A percentile compares a stretch with the other conserved stretches of the same genome.
Conservation (phyloP, 2,329 filamentous ascomycete species). For the Paracamarosporium sp. region DNA sequence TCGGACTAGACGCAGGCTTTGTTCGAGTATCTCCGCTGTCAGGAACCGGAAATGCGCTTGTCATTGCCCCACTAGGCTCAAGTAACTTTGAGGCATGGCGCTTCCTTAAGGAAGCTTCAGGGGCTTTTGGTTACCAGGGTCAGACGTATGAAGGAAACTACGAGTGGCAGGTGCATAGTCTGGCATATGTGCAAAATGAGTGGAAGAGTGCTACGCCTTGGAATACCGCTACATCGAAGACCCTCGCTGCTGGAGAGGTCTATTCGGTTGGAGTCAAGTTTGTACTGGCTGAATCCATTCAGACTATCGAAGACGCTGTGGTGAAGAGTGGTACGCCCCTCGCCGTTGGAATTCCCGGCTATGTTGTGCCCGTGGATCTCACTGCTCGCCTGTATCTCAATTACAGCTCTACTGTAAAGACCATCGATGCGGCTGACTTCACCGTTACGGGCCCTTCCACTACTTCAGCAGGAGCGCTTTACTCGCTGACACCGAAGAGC, state of each 20-base stretch:
- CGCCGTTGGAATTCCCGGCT: conserved; percentile 62
- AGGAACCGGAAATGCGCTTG: conserved; percentile 60
- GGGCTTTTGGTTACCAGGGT: conserved; percentile 45
- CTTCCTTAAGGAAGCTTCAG: conserved; percentile 55
- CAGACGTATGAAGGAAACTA: conserved; percentile 68
- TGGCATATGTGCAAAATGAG: conserved; percentile 63
- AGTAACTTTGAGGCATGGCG: conserved; percentile 63
- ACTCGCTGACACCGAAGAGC: conserved; percentile 52
- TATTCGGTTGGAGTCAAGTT: conserved; percentile 61
- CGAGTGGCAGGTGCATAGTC: conserved; percentile 64
- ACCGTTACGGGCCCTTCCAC: conserved; percentile 35
- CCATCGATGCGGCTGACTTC: conserved; percentile 50
- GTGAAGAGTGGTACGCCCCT: conserved; percentile 54
- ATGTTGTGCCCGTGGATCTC: conserved; percentile 58
- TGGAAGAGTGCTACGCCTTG: conserved; percentile 61
- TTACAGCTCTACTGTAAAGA: conserved; percentile 47
- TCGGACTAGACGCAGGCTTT: conserved; percentile 66
- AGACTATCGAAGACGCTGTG: conserved; percentile 57
- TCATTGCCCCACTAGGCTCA: conserved; percentile 61
- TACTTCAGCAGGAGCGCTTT: conserved; percentile 35
- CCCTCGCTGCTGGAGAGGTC: conserved; percentile 53
- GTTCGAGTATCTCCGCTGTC: conserved; percentile 60
- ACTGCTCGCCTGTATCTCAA: conserved; percentile 56
- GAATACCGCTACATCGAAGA: conserved; percentile 60
- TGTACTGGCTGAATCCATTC: conserved; percentile 54